These are phyloP conservation scores for Agaricus sinodeliciosus DNA, from an alignment of 768 basidiomycete species.

Conservation along the genomic window DNA sequence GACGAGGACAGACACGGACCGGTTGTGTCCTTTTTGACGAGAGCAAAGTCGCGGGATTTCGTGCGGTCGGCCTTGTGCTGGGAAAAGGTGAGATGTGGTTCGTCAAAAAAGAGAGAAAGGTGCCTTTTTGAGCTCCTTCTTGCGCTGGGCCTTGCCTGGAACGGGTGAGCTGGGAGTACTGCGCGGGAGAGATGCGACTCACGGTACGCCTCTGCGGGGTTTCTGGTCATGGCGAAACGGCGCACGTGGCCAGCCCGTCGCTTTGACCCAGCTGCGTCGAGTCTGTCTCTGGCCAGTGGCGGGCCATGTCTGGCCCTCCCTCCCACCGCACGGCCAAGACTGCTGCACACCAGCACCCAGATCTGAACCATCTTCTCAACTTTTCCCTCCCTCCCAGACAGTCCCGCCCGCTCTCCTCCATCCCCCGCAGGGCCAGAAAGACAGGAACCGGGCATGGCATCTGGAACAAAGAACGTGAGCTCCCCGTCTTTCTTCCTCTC, in stretches of 20 bases:
- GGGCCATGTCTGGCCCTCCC: conserved; percentile 34
- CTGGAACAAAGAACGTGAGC: conserved; percentile 92
- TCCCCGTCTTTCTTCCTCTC: conserved; percentile 12
- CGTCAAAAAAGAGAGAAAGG: background rate
- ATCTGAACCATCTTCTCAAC: conserved; percentile 83
- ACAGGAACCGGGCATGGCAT: conserved; percentile 54
- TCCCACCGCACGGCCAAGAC: conserved; percentile 57
- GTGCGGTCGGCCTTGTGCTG: conserved; percentile 88
- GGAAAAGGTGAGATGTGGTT: conserved; percentile 25
- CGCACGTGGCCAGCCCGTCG: no score
- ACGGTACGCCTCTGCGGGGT: conserved; percentile 95
- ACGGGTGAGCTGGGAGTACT: conserved; percentile 6
- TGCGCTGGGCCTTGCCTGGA: conserved; percentile 84
- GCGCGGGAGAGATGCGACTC: conserved; percentile 24
- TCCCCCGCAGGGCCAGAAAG: conserved; percentile 75
- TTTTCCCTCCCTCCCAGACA: conserved; percentile 90
- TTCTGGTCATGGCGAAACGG: conserved; percentile 65
- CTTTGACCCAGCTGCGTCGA: no score
- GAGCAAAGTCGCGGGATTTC: conserved; percentile 81
- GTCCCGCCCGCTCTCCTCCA: conserved; percentile 43
- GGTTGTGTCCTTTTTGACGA: conserved; percentile 90
- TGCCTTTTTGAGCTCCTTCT: conserved; percentile 95
- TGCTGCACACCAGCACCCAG: conserved; percentile 54
- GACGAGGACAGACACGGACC: conserved; percentile 35
- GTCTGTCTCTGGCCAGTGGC: no score